phyloP scores from a whole-genome alignment of 768 basidiomycete genomes.

The Mycena alexandri region DNA sequence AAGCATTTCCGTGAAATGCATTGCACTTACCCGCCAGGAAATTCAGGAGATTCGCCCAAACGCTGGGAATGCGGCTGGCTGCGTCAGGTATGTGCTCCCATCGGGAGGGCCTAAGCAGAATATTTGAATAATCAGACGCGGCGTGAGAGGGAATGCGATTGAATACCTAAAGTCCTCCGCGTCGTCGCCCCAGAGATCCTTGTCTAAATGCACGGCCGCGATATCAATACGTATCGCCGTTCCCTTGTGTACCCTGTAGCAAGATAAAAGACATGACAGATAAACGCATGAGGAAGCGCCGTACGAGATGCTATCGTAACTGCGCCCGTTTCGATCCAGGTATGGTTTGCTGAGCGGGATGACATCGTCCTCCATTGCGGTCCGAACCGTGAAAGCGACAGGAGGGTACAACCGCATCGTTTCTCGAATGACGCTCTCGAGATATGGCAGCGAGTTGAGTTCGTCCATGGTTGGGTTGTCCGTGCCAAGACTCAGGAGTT shows the following conservation, averaged over 20 bases:
- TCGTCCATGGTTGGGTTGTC: constrained; percentile 26
- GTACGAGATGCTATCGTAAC: constrained; percentile 8
- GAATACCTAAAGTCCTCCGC: not conserved
- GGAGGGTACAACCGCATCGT: constrained; percentile 16
- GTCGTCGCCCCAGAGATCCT: constrained; percentile 13
- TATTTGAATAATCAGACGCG: not conserved
- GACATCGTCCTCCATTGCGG: constrained; percentile 18
- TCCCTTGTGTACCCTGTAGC: not conserved
- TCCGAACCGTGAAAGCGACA: constrained; percentile 9
- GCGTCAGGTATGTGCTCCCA: not conserved
- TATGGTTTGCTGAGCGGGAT: constrained; percentile 10
- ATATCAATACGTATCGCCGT: constrained; percentile 3
- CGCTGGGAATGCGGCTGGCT: not conserved
- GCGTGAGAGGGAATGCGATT: no score
- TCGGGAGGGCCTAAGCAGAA: not conserved
- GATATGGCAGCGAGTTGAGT: constrained; percentile 38
- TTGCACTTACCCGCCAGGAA: not conserved
- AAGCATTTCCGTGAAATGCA: no score
- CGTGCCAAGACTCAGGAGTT: constrained; percentile 3
- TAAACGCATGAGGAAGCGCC: not conserved
- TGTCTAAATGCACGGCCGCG: constrained; percentile 2
- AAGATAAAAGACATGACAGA: not conserved
- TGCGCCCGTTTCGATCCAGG: not conserved
- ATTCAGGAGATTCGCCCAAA: constrained; percentile 6
- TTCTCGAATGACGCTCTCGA: constrained; percentile 55